These are phyloP conservation scores for Neoscytalidium dimidiatum DNA, from an alignment of 2,329 filamentous ascomycete species.

Conservation along the genomic window DNA sequence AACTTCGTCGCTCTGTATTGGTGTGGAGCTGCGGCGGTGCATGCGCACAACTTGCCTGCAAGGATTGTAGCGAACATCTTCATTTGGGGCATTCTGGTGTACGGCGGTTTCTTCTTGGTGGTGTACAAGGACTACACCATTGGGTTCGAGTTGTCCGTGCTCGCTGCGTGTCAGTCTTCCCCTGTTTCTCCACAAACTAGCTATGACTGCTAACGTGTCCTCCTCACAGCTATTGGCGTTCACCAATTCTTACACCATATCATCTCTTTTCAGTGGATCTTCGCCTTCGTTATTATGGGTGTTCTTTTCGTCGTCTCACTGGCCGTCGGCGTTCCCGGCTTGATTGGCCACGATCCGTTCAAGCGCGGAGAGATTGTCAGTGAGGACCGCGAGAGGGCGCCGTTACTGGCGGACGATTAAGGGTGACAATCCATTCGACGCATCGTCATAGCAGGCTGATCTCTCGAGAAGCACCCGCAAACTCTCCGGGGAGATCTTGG, in stretches of 20 bases:
- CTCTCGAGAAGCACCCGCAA: too few relatives aligned
- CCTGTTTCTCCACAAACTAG: background rate
- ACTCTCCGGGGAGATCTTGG: too few relatives aligned
- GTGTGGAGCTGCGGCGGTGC: slow-evolving; percentile 80
- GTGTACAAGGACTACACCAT: slow-evolving; percentile 75
- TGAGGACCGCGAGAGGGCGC: slow-evolving; percentile 56
- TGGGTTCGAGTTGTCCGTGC: slow-evolving; percentile 74
- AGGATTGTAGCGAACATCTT: slow-evolving; percentile 83
- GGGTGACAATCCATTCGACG: background rate
- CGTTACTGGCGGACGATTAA: slow-evolving; percentile 50
- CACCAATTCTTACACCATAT: slow-evolving; percentile 73
- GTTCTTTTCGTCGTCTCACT: slow-evolving; percentile 71
- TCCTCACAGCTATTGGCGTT: slow-evolving; percentile 63
- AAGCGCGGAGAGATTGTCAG: slow-evolving; percentile 45
- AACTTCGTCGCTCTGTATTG: slow-evolving; percentile 85
- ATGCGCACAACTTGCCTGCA: slow-evolving; percentile 66
- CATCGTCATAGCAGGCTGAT: too few relatives aligned
- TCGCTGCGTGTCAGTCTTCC: slow-evolving; percentile 63
- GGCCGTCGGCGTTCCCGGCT: slow-evolving; percentile 63
- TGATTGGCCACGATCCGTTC: slow-evolving; percentile 62
- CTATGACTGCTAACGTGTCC: background rate
- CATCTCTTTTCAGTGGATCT: slow-evolving; percentile 88
- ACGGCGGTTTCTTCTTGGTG: slow-evolving; percentile 75
- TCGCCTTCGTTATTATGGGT: slow-evolving; percentile 80
- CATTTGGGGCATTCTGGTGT: slow-evolving; percentile 79